Evolutionary conservation across 2,329 filamentous ascomycete genomes (phyloP).

Genomic region (Plenodomus tracheiphilus): DNA sequence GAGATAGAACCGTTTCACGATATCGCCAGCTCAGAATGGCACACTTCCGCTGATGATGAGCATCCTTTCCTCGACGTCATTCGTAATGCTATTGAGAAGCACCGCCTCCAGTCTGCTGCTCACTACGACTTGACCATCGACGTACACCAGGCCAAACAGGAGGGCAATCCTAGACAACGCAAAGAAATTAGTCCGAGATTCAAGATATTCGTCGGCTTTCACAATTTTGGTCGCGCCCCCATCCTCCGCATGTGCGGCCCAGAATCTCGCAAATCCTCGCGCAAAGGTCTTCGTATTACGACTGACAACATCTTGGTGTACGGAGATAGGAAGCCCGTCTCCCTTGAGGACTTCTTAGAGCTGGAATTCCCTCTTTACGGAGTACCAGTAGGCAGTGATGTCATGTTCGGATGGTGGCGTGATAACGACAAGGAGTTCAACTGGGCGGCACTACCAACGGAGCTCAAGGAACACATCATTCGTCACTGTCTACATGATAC

Average conservation of each 20-base stretch:
- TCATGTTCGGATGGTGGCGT: conserved; percentile 25
- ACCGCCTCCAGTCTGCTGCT: conserved; percentile 9
- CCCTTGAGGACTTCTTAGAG: conserved; percentile 10
- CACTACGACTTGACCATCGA: conserved; percentile 7
- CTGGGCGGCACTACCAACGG: conserved; percentile 27
- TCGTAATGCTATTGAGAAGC: conserved; percentile 3
- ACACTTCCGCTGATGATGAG: neutral
- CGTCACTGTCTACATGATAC: conserved; percentile 18
- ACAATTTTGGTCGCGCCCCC: conserved; percentile 2
- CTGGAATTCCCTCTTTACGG: conserved; percentile 4
- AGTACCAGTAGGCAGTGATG: neutral
- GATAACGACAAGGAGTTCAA: conserved; percentile 30
- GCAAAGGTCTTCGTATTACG: neutral
- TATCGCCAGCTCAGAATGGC: neutral
- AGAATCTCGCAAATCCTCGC: neutral
- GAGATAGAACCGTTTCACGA: neutral
- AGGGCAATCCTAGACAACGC: neutral
- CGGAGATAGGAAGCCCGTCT: neutral
- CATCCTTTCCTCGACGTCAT: conserved; percentile 10
- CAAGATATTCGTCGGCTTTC: conserved; percentile 9
- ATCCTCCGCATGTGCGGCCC: conserved; percentile 3
- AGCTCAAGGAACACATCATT: conserved; percentile 32
- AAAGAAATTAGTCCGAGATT: neutral
- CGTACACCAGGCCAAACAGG: conserved; percentile 2
- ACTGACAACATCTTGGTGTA: neutral